A percentile compares a stretch with the other conserved stretches of the same genome.
Evolutionary conservation across 139 green algal species (phyloP).

Genomic region (Chlorella sorokiniana): DNA sequence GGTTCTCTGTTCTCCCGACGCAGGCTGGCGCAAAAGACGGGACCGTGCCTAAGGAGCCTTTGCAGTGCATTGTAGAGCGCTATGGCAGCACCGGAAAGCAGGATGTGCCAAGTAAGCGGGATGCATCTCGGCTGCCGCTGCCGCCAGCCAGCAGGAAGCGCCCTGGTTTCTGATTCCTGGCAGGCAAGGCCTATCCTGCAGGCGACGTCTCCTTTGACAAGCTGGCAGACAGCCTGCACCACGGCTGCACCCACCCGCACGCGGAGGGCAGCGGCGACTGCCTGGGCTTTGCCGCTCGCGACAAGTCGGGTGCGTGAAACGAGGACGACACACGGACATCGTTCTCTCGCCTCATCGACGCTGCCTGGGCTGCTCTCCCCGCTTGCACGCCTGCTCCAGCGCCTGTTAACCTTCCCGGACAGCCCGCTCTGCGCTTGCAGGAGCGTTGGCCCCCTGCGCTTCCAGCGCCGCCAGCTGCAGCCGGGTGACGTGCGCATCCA

Average conservation of each 20-base stretch:
- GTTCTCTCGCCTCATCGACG: not conserved
- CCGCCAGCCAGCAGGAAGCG: not conserved
- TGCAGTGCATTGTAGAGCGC: not conserved
- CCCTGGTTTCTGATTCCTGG: not conserved
- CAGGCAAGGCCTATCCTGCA: not conserved
- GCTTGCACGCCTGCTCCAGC: not conserved
- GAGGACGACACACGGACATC: not conserved
- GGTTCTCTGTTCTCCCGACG: too few relatives aligned
- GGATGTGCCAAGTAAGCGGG: constrained; percentile 1
- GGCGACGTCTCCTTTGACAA: not conserved
- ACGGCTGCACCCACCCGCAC: constrained; percentile 4
- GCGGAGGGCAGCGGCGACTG: constrained; percentile 47
- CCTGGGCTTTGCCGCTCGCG: constrained; percentile 66
- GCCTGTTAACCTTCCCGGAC: too few relatives aligned
- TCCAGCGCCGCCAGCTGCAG: constrained; percentile 19
- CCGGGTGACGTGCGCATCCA: too few relatives aligned
- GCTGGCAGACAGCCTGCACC: constrained; percentile 15
- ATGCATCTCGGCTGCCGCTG: not conserved
- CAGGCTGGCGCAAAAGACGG: too few relatives aligned
- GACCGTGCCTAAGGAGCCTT: not conserved
- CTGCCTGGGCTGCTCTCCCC: not conserved
- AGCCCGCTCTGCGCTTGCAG: too few relatives aligned
- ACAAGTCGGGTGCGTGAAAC: constrained; percentile 39
- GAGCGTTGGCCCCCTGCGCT: constrained; percentile 51
- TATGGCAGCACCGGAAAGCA: not conserved